Percentiles rank a stretch among this genome's conserved stretches.
Conservation (phyloP, 345 rosid genomes). For the Citrus unshiu region DNA sequence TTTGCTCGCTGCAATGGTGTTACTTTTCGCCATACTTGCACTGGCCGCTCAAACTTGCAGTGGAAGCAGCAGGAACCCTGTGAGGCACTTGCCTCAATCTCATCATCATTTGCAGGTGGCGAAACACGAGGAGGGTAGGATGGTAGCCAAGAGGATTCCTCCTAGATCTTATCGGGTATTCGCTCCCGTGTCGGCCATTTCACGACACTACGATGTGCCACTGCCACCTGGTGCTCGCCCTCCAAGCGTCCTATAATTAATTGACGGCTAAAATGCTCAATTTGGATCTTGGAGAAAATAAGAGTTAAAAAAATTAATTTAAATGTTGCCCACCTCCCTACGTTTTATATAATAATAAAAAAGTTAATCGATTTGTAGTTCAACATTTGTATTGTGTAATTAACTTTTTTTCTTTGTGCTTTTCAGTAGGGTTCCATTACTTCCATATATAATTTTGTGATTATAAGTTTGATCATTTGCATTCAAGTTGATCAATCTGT, state of each 20-base stretch:
- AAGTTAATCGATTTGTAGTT: no score
- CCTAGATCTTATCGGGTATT: neutral
- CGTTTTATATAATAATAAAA: no score
- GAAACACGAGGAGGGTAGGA: neutral
- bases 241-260: neutral
- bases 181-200: neutral
- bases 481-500: neutral
- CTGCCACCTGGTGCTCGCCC: neutral
- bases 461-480: neutral
- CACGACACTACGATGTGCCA: neutral
- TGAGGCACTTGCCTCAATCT: neutral
- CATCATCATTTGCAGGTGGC: neutral
- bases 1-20: neutral
- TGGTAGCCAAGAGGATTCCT: neutral
- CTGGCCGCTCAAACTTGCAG: no score
- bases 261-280: no score
- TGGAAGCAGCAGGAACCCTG: no score
- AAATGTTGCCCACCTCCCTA: no score
- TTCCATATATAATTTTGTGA: neutral
- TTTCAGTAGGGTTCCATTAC: neutral
- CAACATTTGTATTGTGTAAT: no score
- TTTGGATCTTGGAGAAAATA: no score
- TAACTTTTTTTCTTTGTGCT: neutral
- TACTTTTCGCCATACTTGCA: no score
- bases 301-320: no score